Conservation (phyloP, 2,329 filamentous ascomycete genomes). For the Exophiala aquamarina region DNA sequence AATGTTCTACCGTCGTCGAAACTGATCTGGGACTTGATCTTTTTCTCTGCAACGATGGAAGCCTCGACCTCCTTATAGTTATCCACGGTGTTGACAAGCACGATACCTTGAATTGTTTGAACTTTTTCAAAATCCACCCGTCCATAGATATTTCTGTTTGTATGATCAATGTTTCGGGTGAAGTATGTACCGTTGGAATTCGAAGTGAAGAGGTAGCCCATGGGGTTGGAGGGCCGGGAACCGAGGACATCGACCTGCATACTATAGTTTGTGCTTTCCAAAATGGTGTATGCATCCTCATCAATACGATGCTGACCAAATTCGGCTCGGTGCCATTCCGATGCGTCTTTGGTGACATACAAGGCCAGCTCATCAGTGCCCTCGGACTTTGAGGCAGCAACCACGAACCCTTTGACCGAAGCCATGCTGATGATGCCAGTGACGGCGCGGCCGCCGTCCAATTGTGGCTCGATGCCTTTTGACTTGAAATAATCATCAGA, state of each 20-base stretch:
- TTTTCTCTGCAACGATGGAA: slow-evolving; percentile 58
- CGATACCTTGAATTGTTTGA: slow-evolving; percentile 84
- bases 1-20: slow-evolving; percentile 95
- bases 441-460: slow-evolving; percentile 72
- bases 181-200: slow-evolving; percentile 98
- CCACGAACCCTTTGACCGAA: slow-evolving; percentile 79
- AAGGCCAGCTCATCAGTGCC: slow-evolving; percentile 88
- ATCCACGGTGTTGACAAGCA: slow-evolving; percentile 83
- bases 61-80: slow-evolving; percentile 76
- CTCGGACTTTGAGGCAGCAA: slow-evolving; percentile 76
- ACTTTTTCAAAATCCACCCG: slow-evolving; percentile 96
- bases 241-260: slow-evolving; percentile 94
- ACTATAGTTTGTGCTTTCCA: slow-evolving; percentile 97
- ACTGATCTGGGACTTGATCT: slow-evolving; percentile 75
- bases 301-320: slow-evolving; percentile 85
- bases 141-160: slow-evolving; percentile 75
- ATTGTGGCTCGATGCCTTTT: slow-evolving; percentile 66
- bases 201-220: slow-evolving; percentile 89
- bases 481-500: slow-evolving; percentile 79
- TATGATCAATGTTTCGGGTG: slow-evolving; percentile 85
- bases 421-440: slow-evolving; percentile 80
- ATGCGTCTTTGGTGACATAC: slow-evolving; percentile 81
- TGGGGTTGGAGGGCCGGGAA: slow-evolving; percentile 61
- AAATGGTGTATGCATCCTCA: slow-evolving; percentile 82
- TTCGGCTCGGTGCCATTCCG: slow-evolving; percentile 86